phyloP scores from a whole-genome alignment of 1,284 basidiomycete genomes.

The Ustilago trichophora region DNA sequence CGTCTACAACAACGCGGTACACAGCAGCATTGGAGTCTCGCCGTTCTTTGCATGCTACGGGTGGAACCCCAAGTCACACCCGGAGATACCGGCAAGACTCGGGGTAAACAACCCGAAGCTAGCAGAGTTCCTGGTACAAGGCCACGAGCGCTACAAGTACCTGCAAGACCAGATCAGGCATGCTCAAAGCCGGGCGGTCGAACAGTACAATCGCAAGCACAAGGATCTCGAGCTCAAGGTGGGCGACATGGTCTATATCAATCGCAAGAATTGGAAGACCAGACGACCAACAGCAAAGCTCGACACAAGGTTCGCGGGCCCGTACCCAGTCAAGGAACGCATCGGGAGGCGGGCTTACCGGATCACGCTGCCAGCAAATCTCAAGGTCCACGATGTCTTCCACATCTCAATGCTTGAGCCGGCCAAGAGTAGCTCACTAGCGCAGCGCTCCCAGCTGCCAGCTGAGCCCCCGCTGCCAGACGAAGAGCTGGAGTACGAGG shows the following conservation, averaged over 20 bases:
- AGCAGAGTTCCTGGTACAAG: background rate
- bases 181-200: background rate
- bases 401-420: conserved; percentile 3
- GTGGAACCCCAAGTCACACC: background rate
- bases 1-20: conserved; percentile 5
- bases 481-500: background rate
- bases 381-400: background rate
- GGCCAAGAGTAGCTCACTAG: background rate
- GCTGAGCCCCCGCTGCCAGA: background rate
- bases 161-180: background rate
- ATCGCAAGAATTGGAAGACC: conserved; percentile 1
- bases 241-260: conserved; percentile 3
- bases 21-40: background rate
- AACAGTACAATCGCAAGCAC: background rate
- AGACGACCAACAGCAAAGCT: background rate
- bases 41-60: conserved; percentile 3
- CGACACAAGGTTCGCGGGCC: background rate
- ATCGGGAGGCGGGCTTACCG: background rate
- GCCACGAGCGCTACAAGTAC: background rate
- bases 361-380: background rate
- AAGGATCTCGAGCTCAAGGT: background rate
- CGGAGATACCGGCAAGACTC: background rate
- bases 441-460: no score
- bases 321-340: background rate
- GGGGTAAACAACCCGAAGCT: background rate